These are phyloP conservation scores for Tetrahymena thermophila DNA, from an alignment of 73 alveolate species.

Conservation along the genomic window DNA sequence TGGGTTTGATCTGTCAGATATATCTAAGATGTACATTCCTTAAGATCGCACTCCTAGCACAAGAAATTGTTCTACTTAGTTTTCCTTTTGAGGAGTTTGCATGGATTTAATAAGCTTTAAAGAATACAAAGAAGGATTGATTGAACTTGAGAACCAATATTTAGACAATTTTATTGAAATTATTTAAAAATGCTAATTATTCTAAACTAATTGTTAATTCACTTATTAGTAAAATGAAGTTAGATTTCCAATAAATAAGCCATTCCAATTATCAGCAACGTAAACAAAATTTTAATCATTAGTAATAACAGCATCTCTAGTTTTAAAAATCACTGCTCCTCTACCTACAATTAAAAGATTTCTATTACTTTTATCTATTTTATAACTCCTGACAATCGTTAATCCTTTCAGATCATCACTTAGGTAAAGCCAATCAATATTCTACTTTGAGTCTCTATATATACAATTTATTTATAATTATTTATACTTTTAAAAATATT, in stretches of 20 bases:
- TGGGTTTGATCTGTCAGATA: neutral
- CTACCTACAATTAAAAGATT: neutral
- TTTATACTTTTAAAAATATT: neutral
- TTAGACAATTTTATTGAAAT: neutral
- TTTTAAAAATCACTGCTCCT: neutral
- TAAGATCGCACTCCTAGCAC: neutral
- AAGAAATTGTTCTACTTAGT: neutral
- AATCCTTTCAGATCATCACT: neutral
- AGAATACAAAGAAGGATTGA: neutral
- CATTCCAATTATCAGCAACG: neutral
- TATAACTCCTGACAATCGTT: neutral
- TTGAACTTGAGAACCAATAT: neutral
- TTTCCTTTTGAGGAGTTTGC: neutral
- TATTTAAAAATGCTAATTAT: neutral
- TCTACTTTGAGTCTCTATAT: neutral
- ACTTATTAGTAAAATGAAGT: neutral
- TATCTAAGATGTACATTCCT: neutral
- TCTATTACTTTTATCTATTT: neutral
- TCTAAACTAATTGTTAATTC: neutral
- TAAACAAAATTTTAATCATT: neutral
- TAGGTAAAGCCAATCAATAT: neutral
- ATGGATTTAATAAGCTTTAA: neutral
- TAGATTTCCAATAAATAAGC: neutral
- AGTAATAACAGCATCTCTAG: neutral
- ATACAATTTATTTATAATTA: neutral